Base-by-base conservation (phyloP, 2,329 filamentous ascomycete species). In the Cryphonectria naterciae region DNA sequence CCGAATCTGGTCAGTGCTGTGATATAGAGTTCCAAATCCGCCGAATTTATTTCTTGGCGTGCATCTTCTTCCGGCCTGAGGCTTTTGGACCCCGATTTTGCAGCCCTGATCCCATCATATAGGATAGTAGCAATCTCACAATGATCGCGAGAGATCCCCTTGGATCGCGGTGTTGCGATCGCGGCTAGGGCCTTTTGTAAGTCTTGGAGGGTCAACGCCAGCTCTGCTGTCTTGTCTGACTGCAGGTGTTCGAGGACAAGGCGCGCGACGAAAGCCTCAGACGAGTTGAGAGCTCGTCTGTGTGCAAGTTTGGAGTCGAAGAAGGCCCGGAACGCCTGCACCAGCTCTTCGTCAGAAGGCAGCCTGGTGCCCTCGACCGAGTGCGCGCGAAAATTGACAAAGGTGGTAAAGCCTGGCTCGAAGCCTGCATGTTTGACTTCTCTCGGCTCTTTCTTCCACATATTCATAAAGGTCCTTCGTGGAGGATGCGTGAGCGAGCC, bases 381-480 rank as follows among this genome's bases (percentile, higher is more conserved):
- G 72, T 89, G 87, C 74, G 88, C 88, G 67, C 87, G 84, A 79
- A 93, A 87, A 71, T 92, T 87, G 76, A 92, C 87, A 82, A 97
- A 88, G 22, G 86, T 87, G 74, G 89, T 88, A 76, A 94, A 88
- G 68, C 94, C 94, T 0, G 89, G 92, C 76, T 90, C 92, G 72
- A 90, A 83, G 75, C 90, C 86, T 66, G 90, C 84, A 32, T 88
- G 84, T 78, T 89, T 91, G 60, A 90, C 80, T 70, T 87, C 83
- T 71, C 88, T 85, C 25, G 89, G 86, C 4, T 88, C 82, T 75
- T 89, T 89, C 75, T 92, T 87, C 63, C 94, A 82, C 56, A 73
- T 67, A 37, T 86, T 85, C 75, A 94, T 85, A 70, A 95, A 70
- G 54, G 68, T 63, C 68, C 65, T 68, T 68, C 68, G 70, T 28